Evolutionary conservation across 2,329 filamentous ascomycete species (phyloP).

Genomic region (Alternaria sp.): DNA sequence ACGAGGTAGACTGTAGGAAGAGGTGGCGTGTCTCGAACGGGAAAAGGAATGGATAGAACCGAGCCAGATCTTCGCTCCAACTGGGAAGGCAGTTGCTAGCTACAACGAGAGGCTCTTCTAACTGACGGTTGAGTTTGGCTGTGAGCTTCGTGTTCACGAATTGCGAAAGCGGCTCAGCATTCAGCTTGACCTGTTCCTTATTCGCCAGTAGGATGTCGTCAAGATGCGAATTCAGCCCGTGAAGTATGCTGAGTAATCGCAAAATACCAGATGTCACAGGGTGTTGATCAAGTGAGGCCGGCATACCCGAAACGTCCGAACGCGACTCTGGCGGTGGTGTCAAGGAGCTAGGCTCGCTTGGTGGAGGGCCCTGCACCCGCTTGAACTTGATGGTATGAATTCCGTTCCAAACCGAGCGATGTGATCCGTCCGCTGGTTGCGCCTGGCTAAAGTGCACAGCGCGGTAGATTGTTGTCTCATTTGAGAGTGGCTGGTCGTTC

Average conservation of each 20-base stretch:
- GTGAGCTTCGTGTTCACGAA: constrained; percentile 99
- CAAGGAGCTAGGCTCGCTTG: constrained; percentile 72
- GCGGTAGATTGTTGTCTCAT: constrained; percentile 94
- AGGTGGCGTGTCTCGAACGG: constrained; percentile 97
- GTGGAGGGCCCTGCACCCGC: constrained; percentile 81
- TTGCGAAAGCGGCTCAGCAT: constrained; percentile 83
- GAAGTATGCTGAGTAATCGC: constrained; percentile 84
- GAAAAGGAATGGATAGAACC: constrained; percentile 94
- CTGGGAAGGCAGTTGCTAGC: constrained; percentile 94
- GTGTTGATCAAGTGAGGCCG: constrained; percentile 81
- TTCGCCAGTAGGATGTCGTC: constrained; percentile 87
- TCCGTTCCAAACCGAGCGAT: constrained; percentile 85
- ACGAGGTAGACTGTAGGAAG: constrained; percentile 97
- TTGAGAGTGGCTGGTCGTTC: constrained; percentile 80
- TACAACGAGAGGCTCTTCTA: constrained; percentile 95
- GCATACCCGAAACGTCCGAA: constrained; percentile 67
- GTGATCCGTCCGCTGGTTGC: constrained; percentile 68
- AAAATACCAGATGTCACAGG: constrained; percentile 87
- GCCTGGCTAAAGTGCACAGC: constrained; percentile 79
- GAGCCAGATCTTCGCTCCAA: constrained; percentile 94
- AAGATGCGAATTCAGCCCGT: constrained; percentile 90
- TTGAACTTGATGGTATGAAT: constrained; percentile 93
- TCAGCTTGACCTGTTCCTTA: constrained; percentile 72
- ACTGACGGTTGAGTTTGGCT: constrained; percentile 93
- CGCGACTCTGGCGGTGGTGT: constrained; percentile 59